phyloP scores from a whole-genome alignment of 1,284 basidiomycete genomes.

The Leccinum colubrinum region DNA sequence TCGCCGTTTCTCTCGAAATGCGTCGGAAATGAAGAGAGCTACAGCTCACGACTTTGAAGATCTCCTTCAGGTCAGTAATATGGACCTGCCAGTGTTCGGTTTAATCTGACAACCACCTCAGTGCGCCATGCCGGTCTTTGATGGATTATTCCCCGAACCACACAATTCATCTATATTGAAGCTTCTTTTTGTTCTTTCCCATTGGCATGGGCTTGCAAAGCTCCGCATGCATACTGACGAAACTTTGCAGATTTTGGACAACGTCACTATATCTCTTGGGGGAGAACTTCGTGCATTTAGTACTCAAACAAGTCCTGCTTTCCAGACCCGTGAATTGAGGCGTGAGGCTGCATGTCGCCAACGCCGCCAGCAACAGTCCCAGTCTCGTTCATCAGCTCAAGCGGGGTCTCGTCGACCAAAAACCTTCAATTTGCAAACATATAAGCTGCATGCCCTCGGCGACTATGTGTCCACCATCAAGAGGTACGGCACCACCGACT shows the following conservation, averaged over 20 bases:
- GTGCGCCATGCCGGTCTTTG: neutral
- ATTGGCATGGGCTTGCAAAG: neutral
- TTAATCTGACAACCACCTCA: accelerated
- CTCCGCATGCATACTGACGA: neutral
- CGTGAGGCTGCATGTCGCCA: neutral
- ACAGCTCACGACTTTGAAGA: neutral
- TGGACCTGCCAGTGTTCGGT: neutral
- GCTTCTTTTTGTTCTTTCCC: neutral
- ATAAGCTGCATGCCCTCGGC: neutral
- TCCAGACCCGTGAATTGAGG: neutral
- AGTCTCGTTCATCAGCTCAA: neutral
- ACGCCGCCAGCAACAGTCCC: neutral
- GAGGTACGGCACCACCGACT: neutral
- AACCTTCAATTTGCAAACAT: neutral
- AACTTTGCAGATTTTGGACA: no score
- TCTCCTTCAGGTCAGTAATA: neutral
- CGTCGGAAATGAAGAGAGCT: neutral
- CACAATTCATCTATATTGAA: neutral
- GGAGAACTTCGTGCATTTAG: neutral
- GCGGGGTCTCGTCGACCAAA: neutral
- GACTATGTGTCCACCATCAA: neutral
- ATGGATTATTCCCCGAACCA: neutral
- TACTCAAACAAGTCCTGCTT: neutral
- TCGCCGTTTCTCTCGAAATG: neutral
- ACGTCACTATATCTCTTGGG: neutral